Evolutionary conservation across 208 protist genomes (phyloP).

Genomic region (Herpetomonas tarakana): DNA sequence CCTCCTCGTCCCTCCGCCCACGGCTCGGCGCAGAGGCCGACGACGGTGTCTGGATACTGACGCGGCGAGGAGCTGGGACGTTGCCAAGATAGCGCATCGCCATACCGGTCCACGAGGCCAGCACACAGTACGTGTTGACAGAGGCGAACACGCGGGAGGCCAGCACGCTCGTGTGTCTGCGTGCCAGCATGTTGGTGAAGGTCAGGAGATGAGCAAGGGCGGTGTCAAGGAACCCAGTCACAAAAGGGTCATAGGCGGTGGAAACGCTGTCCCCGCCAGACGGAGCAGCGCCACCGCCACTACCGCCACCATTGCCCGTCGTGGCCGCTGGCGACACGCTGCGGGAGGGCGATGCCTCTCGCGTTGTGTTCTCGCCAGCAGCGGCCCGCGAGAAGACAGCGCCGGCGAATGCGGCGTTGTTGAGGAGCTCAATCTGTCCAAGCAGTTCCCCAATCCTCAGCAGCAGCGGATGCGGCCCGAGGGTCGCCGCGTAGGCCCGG

Average conservation of each 20-base stretch:
- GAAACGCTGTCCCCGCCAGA: not conserved
- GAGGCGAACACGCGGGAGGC: constrained; percentile 57
- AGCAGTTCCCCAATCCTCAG: constrained; percentile 44
- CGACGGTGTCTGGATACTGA: not conserved
- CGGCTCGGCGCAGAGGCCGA: not conserved
- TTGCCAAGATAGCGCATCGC: constrained; percentile 6
- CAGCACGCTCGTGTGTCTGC: constrained; percentile 43
- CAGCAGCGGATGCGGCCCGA: constrained; percentile 59
- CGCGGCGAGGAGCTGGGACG: not conserved
- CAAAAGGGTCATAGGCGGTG: constrained; percentile 31
- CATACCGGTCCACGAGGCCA: constrained; percentile 38
- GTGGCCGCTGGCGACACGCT: constrained; percentile 3
- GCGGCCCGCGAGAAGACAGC: constrained; percentile 26
- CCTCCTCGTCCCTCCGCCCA: not conserved
- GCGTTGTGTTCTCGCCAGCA: no score
- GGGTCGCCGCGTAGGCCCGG: constrained; percentile 41
- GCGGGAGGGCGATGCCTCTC: not conserved
- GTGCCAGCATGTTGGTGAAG: constrained; percentile 39
- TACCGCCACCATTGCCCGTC: not conserved
- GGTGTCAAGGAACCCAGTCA: constrained; percentile 30
- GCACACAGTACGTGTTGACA: constrained; percentile 54
- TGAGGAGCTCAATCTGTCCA: constrained; percentile 65
- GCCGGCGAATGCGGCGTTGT: constrained; percentile 42
- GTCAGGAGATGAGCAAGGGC: constrained; percentile 25
- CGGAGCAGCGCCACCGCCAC: not conserved